Conservation (phyloP, 306 rosid genomes). For the Prosopis cineraria region DNA sequence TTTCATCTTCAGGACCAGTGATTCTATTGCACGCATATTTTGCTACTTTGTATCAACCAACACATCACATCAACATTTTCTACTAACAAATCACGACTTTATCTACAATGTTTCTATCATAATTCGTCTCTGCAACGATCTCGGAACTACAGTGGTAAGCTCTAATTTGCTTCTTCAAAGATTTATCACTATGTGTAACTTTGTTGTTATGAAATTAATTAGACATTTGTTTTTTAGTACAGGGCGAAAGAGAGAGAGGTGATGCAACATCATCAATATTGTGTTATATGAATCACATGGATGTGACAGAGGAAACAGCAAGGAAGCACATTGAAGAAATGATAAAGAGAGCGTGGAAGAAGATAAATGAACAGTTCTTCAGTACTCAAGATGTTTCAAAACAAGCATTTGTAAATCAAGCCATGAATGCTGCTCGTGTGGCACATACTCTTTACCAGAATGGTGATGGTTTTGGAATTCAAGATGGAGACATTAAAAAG, state of each 20-base stretch:
- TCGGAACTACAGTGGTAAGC: slow-evolving; percentile 39
- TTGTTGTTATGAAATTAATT: no score
- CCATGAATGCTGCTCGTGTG: slow-evolving; percentile 38
- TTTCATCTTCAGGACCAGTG: slow-evolving; percentile 60
- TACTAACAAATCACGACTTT: slow-evolving; percentile 30
- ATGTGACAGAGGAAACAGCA: slow-evolving; percentile 40
- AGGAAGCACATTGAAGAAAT: slow-evolving; percentile 15
- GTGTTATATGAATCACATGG: slow-evolving; percentile 45
- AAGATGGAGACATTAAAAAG: slow-evolving; percentile 25
- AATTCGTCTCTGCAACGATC: slow-evolving; percentile 47
- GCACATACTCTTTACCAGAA: slow-evolving; percentile 39
- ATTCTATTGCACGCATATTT: slow-evolving; percentile 45
- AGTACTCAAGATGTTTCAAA: neutral
- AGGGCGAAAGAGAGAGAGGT: slow-evolving; percentile 49
- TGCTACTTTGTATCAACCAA: slow-evolving; percentile 25
- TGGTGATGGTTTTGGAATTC: slow-evolving; percentile 45
- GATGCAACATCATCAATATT: slow-evolving; percentile 47
- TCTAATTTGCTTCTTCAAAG: neutral
- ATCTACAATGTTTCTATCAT: slow-evolving; percentile 38
- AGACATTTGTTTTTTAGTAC: no score
- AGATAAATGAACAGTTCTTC: slow-evolving; percentile 36
- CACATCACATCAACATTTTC: slow-evolving; percentile 23
- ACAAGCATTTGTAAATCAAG: slow-evolving; percentile 21
- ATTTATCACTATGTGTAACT: no score
- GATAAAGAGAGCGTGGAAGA: slow-evolving; percentile 42